Evolutionary conservation across 1,284 basidiomycete species (phyloP).

Genomic region (Lignosus rhinocerotis): DNA sequence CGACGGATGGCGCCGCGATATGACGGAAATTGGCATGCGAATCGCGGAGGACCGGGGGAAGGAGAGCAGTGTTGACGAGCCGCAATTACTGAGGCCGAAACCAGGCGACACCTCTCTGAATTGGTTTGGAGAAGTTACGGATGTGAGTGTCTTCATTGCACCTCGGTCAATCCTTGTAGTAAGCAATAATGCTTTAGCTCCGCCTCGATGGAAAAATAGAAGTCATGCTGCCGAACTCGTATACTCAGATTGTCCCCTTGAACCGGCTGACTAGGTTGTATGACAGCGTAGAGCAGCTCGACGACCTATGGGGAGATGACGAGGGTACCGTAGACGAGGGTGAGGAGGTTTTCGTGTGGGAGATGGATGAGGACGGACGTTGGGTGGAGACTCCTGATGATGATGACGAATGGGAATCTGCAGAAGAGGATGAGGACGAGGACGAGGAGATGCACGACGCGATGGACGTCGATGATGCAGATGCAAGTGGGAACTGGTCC

Average conservation of each 20-base stretch:
- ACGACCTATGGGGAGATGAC: constrained; percentile 66
- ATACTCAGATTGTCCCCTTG: constrained; percentile 52
- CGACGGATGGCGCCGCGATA: constrained; percentile 66
- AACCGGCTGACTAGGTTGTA: constrained; percentile 70
- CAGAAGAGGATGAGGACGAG: constrained; percentile 32
- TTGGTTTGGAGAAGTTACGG: constrained; percentile 81
- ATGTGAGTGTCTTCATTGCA: constrained; percentile 45
- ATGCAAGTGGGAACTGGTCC: constrained; percentile 31
- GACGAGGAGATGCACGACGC: constrained; percentile 18
- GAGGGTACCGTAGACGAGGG: constrained; percentile 33
- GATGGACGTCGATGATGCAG: constrained; percentile 31
- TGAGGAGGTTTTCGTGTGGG: constrained; percentile 51
- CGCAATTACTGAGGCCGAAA: constrained; percentile 46
- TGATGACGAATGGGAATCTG: constrained; percentile 31
- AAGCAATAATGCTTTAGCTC: constrained; percentile 45
- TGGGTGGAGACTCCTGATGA: constrained; percentile 49
- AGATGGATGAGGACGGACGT: constrained; percentile 50
- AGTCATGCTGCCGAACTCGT: constrained; percentile 60
- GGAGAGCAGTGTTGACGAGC: constrained; percentile 40
- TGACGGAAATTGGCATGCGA: constrained; percentile 61
- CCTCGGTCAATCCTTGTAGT: background rate
- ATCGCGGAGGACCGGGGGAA: constrained; percentile 53
- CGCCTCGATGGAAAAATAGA: constrained; percentile 68
- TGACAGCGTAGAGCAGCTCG: constrained; percentile 75
- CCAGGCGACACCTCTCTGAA: constrained; percentile 47